A percentile compares a stretch with the other conserved stretches of the same genome.
phyloP scores from a whole-genome alignment of 2,329 filamentous ascomycete species.

The Fusarium clavum region DNA sequence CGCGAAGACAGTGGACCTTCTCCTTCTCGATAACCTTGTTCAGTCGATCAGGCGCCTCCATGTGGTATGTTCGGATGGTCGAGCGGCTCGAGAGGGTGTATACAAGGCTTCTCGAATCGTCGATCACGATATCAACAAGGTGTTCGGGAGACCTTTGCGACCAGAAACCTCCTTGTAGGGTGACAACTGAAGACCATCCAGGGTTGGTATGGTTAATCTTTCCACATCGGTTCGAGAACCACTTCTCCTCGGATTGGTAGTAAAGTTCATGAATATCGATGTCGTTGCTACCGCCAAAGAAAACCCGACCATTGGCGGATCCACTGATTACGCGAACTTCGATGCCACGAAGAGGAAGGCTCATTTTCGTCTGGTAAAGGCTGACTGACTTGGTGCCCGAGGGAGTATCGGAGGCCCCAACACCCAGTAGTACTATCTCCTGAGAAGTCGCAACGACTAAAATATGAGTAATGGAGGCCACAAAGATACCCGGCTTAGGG shows the following conservation, averaged over 20 bases:
- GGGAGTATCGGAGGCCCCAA: conserved; percentile 74
- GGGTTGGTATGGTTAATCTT: conserved; percentile 89
- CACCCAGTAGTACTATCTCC: conserved; percentile 88
- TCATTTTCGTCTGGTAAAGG: conserved; percentile 91
- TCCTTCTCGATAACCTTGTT: conserved; percentile 75
- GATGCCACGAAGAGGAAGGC: conserved; percentile 78
- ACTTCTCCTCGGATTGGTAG: conserved; percentile 97
- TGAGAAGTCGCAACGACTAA: conserved; percentile 88
- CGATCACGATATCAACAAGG: conserved; percentile 83
- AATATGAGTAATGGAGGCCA: conserved; percentile 85
- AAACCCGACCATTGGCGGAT: conserved; percentile 88
- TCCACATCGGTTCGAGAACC: conserved; percentile 90
- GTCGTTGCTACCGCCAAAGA: conserved; percentile 84
- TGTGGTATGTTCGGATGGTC: conserved; percentile 90
- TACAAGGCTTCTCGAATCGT: conserved; percentile 87
- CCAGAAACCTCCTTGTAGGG: conserved; percentile 63
- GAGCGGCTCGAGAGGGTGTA: conserved; percentile 92
- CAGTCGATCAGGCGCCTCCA: conserved; percentile 74
- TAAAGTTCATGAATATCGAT: conserved; percentile 94
- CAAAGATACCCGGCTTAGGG: conserved; percentile 88
- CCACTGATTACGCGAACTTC: conserved; percentile 83
- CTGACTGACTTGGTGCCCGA: conserved; percentile 78
- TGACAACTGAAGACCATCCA: conserved; percentile 74
- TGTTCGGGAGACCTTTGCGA: conserved; percentile 67
- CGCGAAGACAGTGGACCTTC: conserved; percentile 69